Base-by-base conservation (phyloP, 2,329 filamentous ascomycete species). In the Furcasterigmium furcatum region DNA sequence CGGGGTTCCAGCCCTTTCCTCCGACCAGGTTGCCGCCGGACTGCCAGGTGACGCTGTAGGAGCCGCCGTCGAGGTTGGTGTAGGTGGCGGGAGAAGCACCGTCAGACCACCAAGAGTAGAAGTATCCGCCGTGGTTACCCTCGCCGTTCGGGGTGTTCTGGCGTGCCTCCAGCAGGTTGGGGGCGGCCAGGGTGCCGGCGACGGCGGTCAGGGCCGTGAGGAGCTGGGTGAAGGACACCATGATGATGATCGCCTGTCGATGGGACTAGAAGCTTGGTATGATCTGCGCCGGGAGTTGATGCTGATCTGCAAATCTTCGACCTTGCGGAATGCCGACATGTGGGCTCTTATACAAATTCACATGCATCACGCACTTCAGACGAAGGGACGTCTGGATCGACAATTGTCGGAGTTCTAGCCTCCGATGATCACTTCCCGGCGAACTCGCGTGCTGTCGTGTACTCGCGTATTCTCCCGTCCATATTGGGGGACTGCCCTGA, bases 1-100 rank as follows among this genome's bases (percentile, higher is more conserved):
- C 78, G 16, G 76, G 71, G 46, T 72, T 72, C 77, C 78, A 82
- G 32, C 79, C 79, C 62, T 80, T 82, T 25, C 79, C 79, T 47
- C 67, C 75, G 25, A 80, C 76, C 38, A 79, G 74, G 65, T 80
- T 77, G 27, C 75, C 76, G 20, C 58, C 62, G 39, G 66, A 65
- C 4, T 46, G 45, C 76, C 76, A 80, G 29, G 52, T 55, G 1
- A 73, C 64, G 27, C 55, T 66, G 63, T 77, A 79, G 22, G 62
- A 55, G 1, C 73, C 74, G 4, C 52, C 64, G 5, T 55, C 53
- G 3, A 64, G 64, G 56, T 77, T 77, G 44, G 55, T 71, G 58
- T 63, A 64, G 24, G 61, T 68, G 9, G 73, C 71, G 14, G 54
- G 55, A 18, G 64, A 68, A 38, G 62, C 68, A 2, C 67, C 69